phyloP scores from a whole-genome alignment of 2,329 filamentous ascomycete genomes.

The Trichothecium roseum region DNA sequence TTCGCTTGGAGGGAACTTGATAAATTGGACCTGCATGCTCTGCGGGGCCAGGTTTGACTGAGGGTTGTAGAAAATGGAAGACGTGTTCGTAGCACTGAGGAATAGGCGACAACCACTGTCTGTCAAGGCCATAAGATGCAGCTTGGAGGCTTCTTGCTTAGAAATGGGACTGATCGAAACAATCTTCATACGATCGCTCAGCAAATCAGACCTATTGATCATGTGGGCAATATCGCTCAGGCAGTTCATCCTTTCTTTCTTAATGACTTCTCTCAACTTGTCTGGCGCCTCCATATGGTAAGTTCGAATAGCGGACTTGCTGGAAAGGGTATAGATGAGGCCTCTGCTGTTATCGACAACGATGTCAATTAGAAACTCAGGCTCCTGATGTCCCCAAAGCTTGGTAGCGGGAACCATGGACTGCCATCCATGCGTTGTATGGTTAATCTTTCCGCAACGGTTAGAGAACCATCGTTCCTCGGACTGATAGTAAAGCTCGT shows the following conservation, averaged over 20 bases:
- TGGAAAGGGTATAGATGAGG: constrained; percentile 85
- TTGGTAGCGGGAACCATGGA: constrained; percentile 46
- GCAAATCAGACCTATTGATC: constrained; percentile 60
- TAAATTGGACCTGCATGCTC: constrained; percentile 96
- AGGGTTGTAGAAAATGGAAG: constrained; percentile 52
- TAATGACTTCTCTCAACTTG: constrained; percentile 52
- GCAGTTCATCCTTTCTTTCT: constrained; percentile 51
- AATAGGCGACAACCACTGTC: constrained; percentile 86
- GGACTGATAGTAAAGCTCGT: constrained; percentile 92
- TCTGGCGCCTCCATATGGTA: constrained; percentile 70
- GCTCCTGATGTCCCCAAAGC: constrained; percentile 38
- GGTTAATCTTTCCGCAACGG: constrained; percentile 79
- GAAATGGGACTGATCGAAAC: constrained; percentile 81
- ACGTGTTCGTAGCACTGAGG: constrained; percentile 77
- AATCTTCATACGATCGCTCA: constrained; percentile 61
- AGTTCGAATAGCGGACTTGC: constrained; percentile 76
- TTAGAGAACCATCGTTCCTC: constrained; percentile 95
- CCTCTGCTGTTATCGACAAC: constrained; percentile 80
- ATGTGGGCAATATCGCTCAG: constrained; percentile 76
- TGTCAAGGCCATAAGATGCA: constrained; percentile 85
- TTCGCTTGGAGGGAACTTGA: constrained; percentile 72
- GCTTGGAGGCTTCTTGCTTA: constrained; percentile 64
- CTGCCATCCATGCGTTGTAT: constrained; percentile 64
- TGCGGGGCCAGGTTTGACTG: constrained; percentile 60
- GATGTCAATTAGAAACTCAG: constrained; percentile 66